These are phyloP conservation scores for Dalbergia cultrata DNA, from an alignment of 306 rosid genomes.

Conservation along the genomic window DNA sequence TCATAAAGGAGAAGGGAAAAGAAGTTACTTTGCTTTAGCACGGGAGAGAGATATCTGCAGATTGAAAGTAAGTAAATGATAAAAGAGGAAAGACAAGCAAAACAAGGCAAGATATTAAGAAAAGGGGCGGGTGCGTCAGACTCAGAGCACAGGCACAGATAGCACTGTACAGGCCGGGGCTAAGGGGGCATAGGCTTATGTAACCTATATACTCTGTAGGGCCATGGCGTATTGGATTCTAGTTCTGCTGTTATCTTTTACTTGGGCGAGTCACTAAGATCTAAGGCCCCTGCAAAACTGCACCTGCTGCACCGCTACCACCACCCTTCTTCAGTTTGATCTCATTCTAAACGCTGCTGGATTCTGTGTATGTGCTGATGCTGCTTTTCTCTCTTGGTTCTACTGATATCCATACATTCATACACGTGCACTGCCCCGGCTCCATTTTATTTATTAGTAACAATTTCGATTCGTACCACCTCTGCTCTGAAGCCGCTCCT, in stretches of 20 bases:
- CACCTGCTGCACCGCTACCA: not conserved
- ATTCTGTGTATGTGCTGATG: not conserved
- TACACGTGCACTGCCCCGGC: constrained; percentile 31
- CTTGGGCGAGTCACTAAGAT: constrained; percentile 50
- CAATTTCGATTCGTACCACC: not conserved
- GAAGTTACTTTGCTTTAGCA: not conserved
- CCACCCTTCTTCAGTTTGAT: not conserved
- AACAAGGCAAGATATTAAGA: constrained; percentile 2
- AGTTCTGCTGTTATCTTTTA: constrained; percentile 48
- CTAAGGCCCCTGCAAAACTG: constrained; percentile 29
- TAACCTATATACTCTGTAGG: constrained; percentile 40
- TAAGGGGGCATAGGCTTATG: constrained; percentile 49
- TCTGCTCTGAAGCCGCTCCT: not conserved
- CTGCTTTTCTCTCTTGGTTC: not conserved
- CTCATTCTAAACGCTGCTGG: constrained; percentile 38
- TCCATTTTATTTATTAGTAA: not conserved
- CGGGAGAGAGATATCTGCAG: constrained; percentile 8
- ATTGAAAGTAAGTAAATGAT: not conserved
- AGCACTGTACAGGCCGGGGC: not conserved
- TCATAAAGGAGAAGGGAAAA: not conserved
- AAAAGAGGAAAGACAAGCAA: not conserved
- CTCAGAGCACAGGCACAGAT: not conserved
- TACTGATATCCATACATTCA: not conserved
- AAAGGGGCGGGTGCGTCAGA: not conserved
- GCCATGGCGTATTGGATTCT: constrained; percentile 46